phyloP scores from a whole-genome alignment of 2,329 filamentous ascomycete genomes.

The Thermothelomyces thermophilus region DNA sequence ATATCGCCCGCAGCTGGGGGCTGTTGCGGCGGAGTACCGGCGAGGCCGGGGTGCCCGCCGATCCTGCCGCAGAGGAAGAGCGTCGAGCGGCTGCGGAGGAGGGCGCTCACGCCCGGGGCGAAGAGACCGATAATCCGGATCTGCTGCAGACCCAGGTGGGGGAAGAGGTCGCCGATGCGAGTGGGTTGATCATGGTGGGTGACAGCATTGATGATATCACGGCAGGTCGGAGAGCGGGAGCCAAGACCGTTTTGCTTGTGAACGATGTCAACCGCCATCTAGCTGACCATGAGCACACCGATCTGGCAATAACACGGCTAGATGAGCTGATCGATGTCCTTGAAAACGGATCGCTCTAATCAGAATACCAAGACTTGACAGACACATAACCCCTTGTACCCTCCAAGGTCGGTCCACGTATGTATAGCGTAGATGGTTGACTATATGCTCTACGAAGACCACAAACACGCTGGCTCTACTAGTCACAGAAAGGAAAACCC shows the following conservation, averaged over 20 bases:
- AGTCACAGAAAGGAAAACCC: slow-evolving; percentile 1
- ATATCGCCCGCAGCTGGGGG: slow-evolving; percentile 75
- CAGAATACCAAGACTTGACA: too few species aligned
- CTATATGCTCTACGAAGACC: slow-evolving; percentile 5
- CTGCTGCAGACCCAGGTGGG: slow-evolving; percentile 16
- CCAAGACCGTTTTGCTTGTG: slow-evolving; percentile 80
- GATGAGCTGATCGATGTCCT: slow-evolving; percentile 72
- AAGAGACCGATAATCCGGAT: slow-evolving; percentile 8
- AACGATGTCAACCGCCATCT: slow-evolving; percentile 75
- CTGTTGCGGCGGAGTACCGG: slow-evolving; percentile 34
- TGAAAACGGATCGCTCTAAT: slow-evolving; percentile 58
- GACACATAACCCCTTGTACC: too few species aligned
- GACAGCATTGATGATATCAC: slow-evolving; percentile 91
- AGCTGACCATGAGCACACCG: slow-evolving; percentile 66
- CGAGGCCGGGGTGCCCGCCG: slow-evolving; percentile 20
- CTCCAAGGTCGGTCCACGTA: not conserved
- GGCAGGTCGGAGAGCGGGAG: slow-evolving; percentile 74
- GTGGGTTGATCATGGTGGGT: slow-evolving; percentile 57
- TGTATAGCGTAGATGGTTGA: slow-evolving; percentile 7
- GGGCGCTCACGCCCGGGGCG: slow-evolving; percentile 18
- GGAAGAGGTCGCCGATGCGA: slow-evolving; percentile 36
- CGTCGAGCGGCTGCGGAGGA: slow-evolving; percentile 11
- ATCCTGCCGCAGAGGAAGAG: slow-evolving; percentile 9
- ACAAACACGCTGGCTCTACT: not conserved
- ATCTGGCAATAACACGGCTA: slow-evolving; percentile 62